A percentile compares a stretch with the other conserved stretches of the same genome.
These are phyloP conservation scores for Gracilaria gracilis DNA, from an alignment of 23 red algal genomes.

Conservation along the genomic window DNA sequence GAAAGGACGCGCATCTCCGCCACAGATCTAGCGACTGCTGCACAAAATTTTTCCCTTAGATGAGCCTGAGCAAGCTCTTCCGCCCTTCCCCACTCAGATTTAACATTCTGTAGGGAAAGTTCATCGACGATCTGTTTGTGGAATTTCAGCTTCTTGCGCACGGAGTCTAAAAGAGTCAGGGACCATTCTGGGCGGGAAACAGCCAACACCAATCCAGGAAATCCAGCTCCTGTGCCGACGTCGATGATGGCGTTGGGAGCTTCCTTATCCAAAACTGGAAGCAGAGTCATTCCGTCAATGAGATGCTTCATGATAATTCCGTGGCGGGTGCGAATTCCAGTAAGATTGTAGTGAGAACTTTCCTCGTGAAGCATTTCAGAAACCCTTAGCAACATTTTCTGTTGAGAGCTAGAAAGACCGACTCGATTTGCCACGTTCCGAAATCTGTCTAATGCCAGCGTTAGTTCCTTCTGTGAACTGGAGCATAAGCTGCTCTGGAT, in stretches of 20 bases:
- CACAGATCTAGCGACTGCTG: slow-evolving; percentile 79
- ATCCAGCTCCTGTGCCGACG: slow-evolving; percentile 87
- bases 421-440: slow-evolving; percentile 16
- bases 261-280: slow-evolving; percentile 67
- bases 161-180: slow-evolving; percentile 79
- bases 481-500: not conserved
- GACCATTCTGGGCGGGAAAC: slow-evolving; percentile 76
- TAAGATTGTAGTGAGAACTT: slow-evolving; percentile 75
- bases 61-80: slow-evolving; percentile 50
- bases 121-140: slow-evolving; percentile 46
- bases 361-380: slow-evolving; percentile 1
- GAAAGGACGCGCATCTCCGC: slow-evolving; percentile 75
- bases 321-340: slow-evolving; percentile 77
- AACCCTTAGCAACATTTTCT: not conserved
- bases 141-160: slow-evolving; percentile 80
- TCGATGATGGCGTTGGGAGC: slow-evolving; percentile 69
- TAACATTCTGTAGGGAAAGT: slow-evolving; percentile 78
- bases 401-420: slow-evolving; percentile 4
- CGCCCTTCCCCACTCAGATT: slow-evolving; percentile 75
- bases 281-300: slow-evolving; percentile 70
- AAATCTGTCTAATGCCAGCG: not conserved
- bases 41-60: slow-evolving; percentile 69
- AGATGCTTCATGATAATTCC: slow-evolving; percentile 71
- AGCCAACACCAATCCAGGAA: slow-evolving; percentile 88
- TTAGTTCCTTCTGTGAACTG: not conserved